Evolutionary conservation across 129 eudicot species (phyloP).

Genomic region (Escallonia herrerae): DNA sequence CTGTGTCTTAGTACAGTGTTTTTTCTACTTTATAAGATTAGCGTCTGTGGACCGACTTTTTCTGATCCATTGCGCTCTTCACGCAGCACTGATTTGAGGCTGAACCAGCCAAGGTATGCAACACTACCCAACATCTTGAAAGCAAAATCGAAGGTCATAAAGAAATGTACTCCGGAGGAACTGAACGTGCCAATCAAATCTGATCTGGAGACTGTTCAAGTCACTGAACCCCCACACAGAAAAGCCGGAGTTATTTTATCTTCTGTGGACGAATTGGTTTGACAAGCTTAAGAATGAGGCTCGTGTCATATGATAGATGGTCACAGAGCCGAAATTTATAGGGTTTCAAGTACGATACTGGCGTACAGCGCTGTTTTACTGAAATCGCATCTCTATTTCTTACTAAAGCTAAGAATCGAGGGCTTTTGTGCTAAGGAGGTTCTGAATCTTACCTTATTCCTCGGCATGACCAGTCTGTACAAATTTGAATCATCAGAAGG

Average conservation of each 20-base stretch:
- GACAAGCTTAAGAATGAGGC: conserved; percentile 91
- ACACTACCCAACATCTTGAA: conserved; percentile 97
- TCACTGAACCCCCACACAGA: conserved; percentile 81
- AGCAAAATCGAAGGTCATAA: conserved; percentile 78
- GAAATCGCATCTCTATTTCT: neutral
- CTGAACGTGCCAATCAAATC: conserved; percentile 68
- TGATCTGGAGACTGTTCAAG: conserved; percentile 75
- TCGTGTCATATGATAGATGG: conserved; percentile 43
- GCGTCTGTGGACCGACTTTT: neutral
- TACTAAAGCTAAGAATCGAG: neutral
- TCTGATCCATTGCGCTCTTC: neutral
- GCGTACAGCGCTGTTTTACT: too few species aligned
- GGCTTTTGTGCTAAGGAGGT: too few species aligned
- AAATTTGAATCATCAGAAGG: too few species aligned
- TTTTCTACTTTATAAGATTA: too few species aligned
- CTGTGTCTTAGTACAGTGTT: too few species aligned
- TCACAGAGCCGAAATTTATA: neutral
- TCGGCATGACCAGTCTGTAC: too few species aligned
- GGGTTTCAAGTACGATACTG: neutral
- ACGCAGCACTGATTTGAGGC: conserved; percentile 78
- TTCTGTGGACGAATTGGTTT: conserved; percentile 80
- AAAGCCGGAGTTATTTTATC: conserved; percentile 84
- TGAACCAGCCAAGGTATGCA: conserved; percentile 94
- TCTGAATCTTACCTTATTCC: too few species aligned
- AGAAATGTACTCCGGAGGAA: conserved; percentile 63